Percentiles rank a stretch among this genome's conserved stretches.
These are phyloP conservation scores for Fusarium sp. DNA, from an alignment of 2,329 filamentous ascomycete genomes.

Conservation along the genomic window DNA sequence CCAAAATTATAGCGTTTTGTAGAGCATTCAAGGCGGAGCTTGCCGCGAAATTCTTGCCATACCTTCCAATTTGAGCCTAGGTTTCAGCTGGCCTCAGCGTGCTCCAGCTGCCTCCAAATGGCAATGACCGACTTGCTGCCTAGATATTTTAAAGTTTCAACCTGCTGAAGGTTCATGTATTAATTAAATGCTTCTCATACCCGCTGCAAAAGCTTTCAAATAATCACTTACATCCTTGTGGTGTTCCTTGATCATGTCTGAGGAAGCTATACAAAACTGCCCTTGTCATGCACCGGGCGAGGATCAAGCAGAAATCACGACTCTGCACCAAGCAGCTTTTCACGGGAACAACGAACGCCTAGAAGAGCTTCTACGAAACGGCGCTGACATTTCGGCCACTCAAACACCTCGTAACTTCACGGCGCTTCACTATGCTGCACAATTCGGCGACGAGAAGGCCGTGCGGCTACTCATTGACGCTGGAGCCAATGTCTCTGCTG, in stretches of 20 bases:
- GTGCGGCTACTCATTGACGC: background rate
- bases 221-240: too few relatives aligned
- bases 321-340: slow-evolving; percentile 1
- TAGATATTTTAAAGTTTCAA: background rate
- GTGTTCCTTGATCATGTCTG: background rate
- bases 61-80: background rate
- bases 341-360: background rate
- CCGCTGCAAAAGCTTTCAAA: too few relatives aligned
- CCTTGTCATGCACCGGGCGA: background rate
- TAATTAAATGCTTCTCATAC: background rate
- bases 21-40: background rate
- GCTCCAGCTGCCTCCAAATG: background rate
- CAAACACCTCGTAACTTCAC: background rate
- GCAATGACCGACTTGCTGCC: background rate
- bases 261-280: accelerated
- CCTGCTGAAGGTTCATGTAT: background rate
- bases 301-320: background rate
- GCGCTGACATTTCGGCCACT: background rate
- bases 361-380: background rate
- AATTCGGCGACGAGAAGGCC: background rate
- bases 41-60: background rate
- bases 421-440: background rate
- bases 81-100: background rate
- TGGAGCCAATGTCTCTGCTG: background rate
- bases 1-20: too few relatives aligned